Conservation (phyloP, 2,329 filamentous ascomycete genomes). For the Ampelomyces quisqualis region DNA sequence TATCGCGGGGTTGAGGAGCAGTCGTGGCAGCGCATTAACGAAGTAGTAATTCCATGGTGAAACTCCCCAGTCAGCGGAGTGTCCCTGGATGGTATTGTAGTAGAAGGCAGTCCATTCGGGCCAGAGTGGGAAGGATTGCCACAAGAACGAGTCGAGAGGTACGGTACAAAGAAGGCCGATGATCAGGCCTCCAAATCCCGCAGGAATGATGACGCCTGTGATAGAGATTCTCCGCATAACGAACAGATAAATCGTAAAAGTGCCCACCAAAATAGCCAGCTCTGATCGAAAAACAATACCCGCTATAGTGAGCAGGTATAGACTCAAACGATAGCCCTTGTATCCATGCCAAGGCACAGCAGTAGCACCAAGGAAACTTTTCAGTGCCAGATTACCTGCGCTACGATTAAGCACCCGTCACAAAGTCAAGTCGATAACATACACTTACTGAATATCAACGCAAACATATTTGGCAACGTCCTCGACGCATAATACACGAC, state of each 20-base stretch:
- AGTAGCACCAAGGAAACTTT: conserved; percentile 53
- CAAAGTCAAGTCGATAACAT: conserved; percentile 54
- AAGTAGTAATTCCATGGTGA: conserved; percentile 88
- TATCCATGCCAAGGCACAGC: conserved; percentile 40
- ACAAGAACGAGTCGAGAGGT: conserved; percentile 87
- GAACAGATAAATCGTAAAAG: conserved; percentile 66
- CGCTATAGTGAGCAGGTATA: conserved; percentile 75
- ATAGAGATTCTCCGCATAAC: conserved; percentile 56
- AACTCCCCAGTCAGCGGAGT: conserved; percentile 83
- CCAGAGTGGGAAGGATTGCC: conserved; percentile 77
- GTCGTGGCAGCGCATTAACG: conserved; percentile 72
- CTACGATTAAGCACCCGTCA: background rate
- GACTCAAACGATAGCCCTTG: conserved; percentile 61
- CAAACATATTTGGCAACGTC: conserved; percentile 95
- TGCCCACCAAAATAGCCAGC: conserved; percentile 74
- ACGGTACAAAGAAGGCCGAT: conserved; percentile 70
- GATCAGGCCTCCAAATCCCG: conserved; percentile 65
- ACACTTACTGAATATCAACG: conserved; percentile 79
- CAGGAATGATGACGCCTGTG: conserved; percentile 60
- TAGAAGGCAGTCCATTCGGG: conserved; percentile 86
- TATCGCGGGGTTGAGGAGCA: conserved; percentile 77
- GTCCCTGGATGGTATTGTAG: conserved; percentile 84
- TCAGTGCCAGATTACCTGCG: conserved; percentile 65
- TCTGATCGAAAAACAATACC: conserved; percentile 88
- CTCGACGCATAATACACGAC: conserved; percentile 88